Conservation (phyloP, 169 alveolate genomes). For the Neospora caninum region DNA sequence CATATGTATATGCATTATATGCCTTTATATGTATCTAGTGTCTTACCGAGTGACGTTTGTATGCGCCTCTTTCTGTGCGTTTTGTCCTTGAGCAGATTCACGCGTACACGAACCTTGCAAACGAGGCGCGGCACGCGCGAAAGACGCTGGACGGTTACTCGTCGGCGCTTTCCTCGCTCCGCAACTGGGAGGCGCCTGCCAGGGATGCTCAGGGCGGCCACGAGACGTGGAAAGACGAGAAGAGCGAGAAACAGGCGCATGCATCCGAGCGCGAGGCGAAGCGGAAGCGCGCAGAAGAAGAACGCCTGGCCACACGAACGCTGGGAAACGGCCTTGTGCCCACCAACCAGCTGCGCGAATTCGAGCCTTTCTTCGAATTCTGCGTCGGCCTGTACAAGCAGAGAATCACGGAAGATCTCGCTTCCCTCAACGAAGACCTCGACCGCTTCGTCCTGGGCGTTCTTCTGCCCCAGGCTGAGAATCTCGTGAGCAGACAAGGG, state of each 20-base stretch:
- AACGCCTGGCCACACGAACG: background rate
- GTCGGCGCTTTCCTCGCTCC: background rate
- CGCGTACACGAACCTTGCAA: background rate
- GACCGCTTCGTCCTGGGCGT: background rate
- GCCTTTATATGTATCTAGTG: too few species aligned
- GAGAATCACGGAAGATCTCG: background rate
- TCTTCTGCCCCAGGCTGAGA: background rate
- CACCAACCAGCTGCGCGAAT: background rate
- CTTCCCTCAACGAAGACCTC: background rate
- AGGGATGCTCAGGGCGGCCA: background rate
- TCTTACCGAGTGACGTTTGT: background rate
- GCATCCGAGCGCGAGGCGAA: background rate
- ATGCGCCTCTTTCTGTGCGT: background rate
- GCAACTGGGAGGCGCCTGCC: background rate
- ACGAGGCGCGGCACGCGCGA: background rate
- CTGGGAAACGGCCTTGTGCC: background rate
- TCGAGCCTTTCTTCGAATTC: background rate
- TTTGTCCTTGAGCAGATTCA: background rate
- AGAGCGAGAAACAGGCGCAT: background rate
- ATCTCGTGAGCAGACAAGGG: background rate
- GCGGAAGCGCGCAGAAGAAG: background rate
- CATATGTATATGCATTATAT: too few species aligned
- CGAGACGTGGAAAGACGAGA: background rate
- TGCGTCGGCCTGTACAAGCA: background rate
- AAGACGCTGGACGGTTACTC: background rate